Percentiles rank a stretch among this genome's conserved stretches.
These are phyloP conservation scores for Zoysia matrella DNA, from an alignment of 202 grass and related monocot genomes.

Conservation along the genomic window DNA sequence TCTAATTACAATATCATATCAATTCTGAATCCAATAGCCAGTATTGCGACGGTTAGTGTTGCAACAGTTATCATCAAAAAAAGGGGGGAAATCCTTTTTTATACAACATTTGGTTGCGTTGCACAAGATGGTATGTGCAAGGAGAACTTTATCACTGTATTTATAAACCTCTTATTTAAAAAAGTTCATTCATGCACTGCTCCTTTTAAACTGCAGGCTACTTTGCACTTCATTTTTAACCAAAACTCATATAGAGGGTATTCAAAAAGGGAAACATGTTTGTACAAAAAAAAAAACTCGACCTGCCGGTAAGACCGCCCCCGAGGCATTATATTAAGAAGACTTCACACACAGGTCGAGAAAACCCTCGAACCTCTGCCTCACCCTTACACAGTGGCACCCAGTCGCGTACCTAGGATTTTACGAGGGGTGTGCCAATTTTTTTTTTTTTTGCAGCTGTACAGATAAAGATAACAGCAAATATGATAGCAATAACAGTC, in stretches of 20 bases:
- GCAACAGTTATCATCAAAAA: background rate
- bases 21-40: constrained; percentile 13
- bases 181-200: constrained; percentile 37
- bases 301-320: no score
- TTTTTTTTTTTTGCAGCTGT: no score
- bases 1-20: background rate
- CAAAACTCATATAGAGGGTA: constrained; percentile 18
- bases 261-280: constrained; percentile 47
- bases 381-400: no score
- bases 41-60: background rate
- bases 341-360: no score
- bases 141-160: constrained; percentile 45
- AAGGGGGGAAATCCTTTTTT: background rate
- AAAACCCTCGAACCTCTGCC: no score
- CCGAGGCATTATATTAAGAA: no score
- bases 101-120: constrained; percentile 34
- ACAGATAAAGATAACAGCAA: no score
- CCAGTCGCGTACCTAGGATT: no score
- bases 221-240: constrained; percentile 31
- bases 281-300: background rate
- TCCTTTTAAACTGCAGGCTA: constrained; percentile 42
- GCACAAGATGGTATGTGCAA: constrained; percentile 52
- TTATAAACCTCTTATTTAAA: constrained; percentile 46
- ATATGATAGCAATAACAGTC: no score
- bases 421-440: no score